phyloP scores from a whole-genome alignment of 257 asterid species.

The Nicotiana paniculata region DNA sequence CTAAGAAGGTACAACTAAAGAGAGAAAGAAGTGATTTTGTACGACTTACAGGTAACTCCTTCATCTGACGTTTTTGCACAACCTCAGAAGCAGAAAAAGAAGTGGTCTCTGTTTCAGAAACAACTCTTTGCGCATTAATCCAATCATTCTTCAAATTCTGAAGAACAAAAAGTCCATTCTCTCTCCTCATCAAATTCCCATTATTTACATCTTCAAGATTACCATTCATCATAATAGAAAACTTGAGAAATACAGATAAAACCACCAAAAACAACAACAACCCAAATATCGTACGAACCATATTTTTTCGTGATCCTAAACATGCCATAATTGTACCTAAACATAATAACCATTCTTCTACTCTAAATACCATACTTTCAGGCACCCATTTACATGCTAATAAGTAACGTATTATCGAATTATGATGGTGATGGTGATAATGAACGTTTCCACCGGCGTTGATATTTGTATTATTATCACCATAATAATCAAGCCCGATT shows the following conservation, averaged over 20 bases:
- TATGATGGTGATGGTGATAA: conserved; percentile 15
- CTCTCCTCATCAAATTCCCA: neutral
- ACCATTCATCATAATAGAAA: conserved; percentile 27
- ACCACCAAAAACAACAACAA: conserved; percentile 37
- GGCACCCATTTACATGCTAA: conserved; percentile 39
- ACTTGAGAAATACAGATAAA: conserved; percentile 47
- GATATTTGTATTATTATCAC: conserved; percentile 16
- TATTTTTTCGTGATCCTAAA: conserved; percentile 42
- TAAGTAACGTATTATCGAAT: conserved; percentile 26
- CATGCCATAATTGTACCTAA: conserved; percentile 21
- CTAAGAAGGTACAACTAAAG: neutral
- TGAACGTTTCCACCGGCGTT: neutral
- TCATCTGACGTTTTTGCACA: conserved; percentile 23
- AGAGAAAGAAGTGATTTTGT: neutral
- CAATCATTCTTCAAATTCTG: conserved; percentile 40
- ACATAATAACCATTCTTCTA: conserved; percentile 25
- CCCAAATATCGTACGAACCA: conserved; percentile 35
- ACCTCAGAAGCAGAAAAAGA: neutral
- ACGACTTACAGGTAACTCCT: conserved; percentile 36
- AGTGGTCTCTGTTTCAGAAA: conserved; percentile 26
- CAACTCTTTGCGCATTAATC: conserved; percentile 44
- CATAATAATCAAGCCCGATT: neutral
- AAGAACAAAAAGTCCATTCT: conserved; percentile 27
- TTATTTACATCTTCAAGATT: conserved; percentile 22
- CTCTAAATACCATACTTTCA: conserved; percentile 36